Conservation (phyloP, 1,284 basidiomycete species). For the Tilletia caries region DNA sequence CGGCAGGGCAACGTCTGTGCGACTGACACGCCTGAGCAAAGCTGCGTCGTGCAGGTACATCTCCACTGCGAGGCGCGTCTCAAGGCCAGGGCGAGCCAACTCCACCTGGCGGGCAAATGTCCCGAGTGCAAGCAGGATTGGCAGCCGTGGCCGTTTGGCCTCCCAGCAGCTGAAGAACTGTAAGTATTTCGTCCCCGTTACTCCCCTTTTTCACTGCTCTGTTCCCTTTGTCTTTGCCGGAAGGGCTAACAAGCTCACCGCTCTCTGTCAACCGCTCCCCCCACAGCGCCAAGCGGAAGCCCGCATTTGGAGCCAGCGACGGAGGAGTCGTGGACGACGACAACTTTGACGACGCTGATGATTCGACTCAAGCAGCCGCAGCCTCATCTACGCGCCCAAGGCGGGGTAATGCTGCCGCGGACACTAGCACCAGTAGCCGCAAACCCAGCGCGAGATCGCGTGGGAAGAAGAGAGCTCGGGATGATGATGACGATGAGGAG, state of each 20-base stretch:
- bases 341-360: background rate
- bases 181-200: no score
- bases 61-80: background rate
- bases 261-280: no score
- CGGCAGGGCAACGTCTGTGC: slow-evolving; percentile 5
- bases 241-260: background rate
- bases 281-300: no score
- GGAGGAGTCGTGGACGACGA: background rate
- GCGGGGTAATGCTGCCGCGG: no score
- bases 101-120: slow-evolving; percentile 1
- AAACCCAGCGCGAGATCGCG: no score
- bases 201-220: background rate
- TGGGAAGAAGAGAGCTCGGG: background rate
- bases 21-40: slow-evolving; percentile 2
- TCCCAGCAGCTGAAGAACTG: slow-evolving; percentile 1
- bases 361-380: background rate
- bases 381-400: background rate
- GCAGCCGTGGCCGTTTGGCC: slow-evolving; percentile 4
- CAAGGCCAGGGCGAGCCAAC: background rate
- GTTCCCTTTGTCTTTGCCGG: background rate
- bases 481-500: slow-evolving; percentile 3
- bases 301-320: no score
- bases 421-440: no score
- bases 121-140: slow-evolving; percentile 10
- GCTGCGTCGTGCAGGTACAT: slow-evolving; percentile 7